Percentiles rank a stretch among this genome's conserved stretches.
phyloP scores from a whole-genome alignment of 2,329 filamentous ascomycete genomes.

The Xylaria digitata region DNA sequence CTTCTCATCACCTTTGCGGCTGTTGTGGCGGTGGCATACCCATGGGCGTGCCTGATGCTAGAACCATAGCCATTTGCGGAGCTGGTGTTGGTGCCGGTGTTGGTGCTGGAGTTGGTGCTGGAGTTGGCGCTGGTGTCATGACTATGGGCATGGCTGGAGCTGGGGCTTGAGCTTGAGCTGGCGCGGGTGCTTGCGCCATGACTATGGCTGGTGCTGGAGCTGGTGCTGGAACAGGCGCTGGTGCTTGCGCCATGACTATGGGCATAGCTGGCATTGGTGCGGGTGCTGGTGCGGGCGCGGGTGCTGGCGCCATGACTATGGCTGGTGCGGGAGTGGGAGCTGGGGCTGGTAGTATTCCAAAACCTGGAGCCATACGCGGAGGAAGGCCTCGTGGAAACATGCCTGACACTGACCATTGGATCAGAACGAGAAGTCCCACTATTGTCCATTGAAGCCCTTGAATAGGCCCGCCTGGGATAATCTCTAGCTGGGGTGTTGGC shows the following conservation, averaged over 20 bases:
- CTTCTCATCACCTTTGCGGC: neutral
- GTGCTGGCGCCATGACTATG: neutral
- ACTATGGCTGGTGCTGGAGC: neutral
- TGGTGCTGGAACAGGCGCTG: neutral
- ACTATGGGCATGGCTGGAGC: neutral
- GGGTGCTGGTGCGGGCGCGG: neutral
- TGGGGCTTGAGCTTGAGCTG: neutral
- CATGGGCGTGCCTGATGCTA: neutral
- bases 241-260: neutral
- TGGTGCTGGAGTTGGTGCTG: neutral
- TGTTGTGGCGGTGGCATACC: neutral
- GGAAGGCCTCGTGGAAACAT: conserved; percentile 1
- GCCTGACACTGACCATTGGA: conserved; percentile 2
- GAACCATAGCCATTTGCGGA: neutral
- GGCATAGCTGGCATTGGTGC: neutral
- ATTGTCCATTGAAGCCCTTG: conserved; percentile 17
- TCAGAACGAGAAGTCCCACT: neutral
- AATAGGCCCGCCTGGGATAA: conserved; percentile 8
- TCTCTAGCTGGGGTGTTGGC: neutral
- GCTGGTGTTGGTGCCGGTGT: neutral
- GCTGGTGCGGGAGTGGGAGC: neutral
- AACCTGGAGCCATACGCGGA: no score
- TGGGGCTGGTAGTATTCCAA: no score
- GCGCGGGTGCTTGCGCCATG: neutral
- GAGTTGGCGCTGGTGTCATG: neutral